Percentiles rank a stretch among this genome's conserved stretches.
phyloP scores from a whole-genome alignment of 768 basidiomycete species.

The Collybia sp. region DNA sequence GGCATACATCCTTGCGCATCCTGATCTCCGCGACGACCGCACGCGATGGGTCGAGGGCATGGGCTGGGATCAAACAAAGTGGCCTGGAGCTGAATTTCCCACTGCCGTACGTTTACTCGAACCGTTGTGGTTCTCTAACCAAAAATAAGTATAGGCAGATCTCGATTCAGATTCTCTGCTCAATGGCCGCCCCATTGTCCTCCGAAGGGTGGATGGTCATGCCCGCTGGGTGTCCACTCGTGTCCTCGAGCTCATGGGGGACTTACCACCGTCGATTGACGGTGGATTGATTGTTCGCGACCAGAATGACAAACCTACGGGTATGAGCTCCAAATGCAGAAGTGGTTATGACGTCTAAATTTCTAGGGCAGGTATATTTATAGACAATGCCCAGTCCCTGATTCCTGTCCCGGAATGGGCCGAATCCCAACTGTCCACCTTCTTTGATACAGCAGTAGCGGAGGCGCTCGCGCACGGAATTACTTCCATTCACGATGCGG shows the following conservation, averaged over 20 bases:
- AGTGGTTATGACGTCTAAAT: not conserved
- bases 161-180: slow-evolving; percentile 69
- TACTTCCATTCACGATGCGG: slow-evolving; percentile 86
- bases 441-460: slow-evolving; percentile 56
- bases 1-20: slow-evolving; percentile 50
- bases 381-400: slow-evolving; percentile 85
- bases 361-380: slow-evolving; percentile 51
- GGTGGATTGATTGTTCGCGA: slow-evolving; percentile 78
- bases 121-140: not conserved
- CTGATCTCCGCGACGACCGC: slow-evolving; percentile 48
- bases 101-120: slow-evolving; percentile 46
- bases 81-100: slow-evolving; percentile 62
- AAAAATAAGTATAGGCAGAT: slow-evolving; percentile 47
- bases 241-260: slow-evolving; percentile 58
- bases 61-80: slow-evolving; percentile 94
- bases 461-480: slow-evolving; percentile 78
- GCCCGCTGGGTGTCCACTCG: slow-evolving; percentile 82
- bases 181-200: slow-evolving; percentile 61
- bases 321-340: slow-evolving; percentile 25
- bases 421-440: slow-evolving; percentile 49
- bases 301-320: slow-evolving; percentile 59
- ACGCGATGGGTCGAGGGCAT: slow-evolving; percentile 75
- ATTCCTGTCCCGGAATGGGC: slow-evolving; percentile 65
- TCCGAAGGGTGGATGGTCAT: slow-evolving; percentile 79
- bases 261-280: slow-evolving; percentile 57